Conservation (phyloP, 805 yeast species). For the Tetrapisispora iriomotensis region DNA sequence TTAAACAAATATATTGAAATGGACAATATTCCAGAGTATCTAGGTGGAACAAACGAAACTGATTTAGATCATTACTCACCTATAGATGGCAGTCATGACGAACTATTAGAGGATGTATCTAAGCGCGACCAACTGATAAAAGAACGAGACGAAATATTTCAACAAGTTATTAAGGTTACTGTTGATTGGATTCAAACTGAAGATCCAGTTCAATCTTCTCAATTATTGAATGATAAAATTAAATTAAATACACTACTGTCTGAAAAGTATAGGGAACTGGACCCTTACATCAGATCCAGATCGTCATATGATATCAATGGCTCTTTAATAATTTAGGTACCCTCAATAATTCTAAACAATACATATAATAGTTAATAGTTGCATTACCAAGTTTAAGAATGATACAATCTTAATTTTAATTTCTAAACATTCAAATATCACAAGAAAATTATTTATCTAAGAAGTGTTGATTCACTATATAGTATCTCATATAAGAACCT, state of each 20-base stretch:
- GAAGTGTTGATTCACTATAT: too few species aligned
- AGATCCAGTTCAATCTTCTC: conserved; percentile 38
- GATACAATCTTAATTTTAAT: too few species aligned
- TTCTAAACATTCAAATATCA: too few species aligned
- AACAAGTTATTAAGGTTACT: conserved; percentile 54
- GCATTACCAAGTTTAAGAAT: too few species aligned
- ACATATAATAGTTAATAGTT: too few species aligned
- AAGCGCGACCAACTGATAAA: conserved; percentile 36
- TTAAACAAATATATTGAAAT: conserved; percentile 50
- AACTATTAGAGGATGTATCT: conserved; percentile 34
- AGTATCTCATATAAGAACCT: too few species aligned
- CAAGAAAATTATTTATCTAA: too few species aligned
- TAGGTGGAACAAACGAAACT: conserved; percentile 63
- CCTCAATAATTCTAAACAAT: too few species aligned
- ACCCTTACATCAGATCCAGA: conserved; percentile 74
- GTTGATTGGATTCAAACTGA: conserved; percentile 57
- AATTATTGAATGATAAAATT: conserved; percentile 45
- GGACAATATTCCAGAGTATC: conserved; percentile 50
- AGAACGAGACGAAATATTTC: conserved; percentile 47
- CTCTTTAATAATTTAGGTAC: conserved; percentile 26
- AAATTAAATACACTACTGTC: conserved; percentile 43
- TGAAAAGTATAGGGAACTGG: conserved; percentile 56
- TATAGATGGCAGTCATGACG: conserved; percentile 55
- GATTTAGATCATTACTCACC: conserved; percentile 47
- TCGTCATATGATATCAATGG: conserved; percentile 74